Evolutionary conservation across 1,284 basidiomycete species (phyloP), one percentile per base, ranked within the genome.

Genomic region (Cryptococcus maquisensis): DNA sequence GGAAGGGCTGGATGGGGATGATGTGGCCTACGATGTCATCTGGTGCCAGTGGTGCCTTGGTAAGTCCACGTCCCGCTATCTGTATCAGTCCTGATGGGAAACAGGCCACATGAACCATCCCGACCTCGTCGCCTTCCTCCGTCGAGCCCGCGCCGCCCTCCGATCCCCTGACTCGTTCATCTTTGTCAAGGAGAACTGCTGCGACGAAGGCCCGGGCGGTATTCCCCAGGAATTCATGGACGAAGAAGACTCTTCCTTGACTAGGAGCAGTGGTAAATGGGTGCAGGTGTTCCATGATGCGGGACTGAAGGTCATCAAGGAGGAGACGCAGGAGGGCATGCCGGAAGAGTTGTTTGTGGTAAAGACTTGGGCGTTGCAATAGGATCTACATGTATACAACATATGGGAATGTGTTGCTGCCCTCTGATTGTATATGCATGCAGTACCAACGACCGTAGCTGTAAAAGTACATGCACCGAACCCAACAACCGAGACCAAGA

Each of bases 21-120:
- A 68, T 23, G 57, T 72, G 39, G 60, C 64, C 3, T 74, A 74
- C 42, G 73, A 77, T 56, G 67, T 65, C 2, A 82, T 94, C 55
- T 92, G 90, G 93, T 90, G 90, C 66, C 93, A 96, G 72, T 96
- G 93, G 93, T 94, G 91, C 78, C 80, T 95, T 13, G 88, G 88
- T n/a, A 57, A 64, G 62, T 61, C 40, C 52, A 20, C 40, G n/a
- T 32, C 5, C 23, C 18, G 21, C 26, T 42, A 21, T 28, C 16
- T 41, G 28, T 7, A 32, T 10, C 6, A 32, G 28, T 28, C 15
- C 20, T 36, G 10, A 24, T 15, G 35, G 28, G 46, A 21, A n/a
- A n/a, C 54, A 74, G 75, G 75, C 42, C 89, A 93, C 78, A 79
- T 95, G 57, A 82, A 81, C 50, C 86, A 94, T 67, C 67, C 73